Evolutionary conservation across 768 basidiomycete species (phyloP).

Genomic region (Termitomyces sp.): DNA sequence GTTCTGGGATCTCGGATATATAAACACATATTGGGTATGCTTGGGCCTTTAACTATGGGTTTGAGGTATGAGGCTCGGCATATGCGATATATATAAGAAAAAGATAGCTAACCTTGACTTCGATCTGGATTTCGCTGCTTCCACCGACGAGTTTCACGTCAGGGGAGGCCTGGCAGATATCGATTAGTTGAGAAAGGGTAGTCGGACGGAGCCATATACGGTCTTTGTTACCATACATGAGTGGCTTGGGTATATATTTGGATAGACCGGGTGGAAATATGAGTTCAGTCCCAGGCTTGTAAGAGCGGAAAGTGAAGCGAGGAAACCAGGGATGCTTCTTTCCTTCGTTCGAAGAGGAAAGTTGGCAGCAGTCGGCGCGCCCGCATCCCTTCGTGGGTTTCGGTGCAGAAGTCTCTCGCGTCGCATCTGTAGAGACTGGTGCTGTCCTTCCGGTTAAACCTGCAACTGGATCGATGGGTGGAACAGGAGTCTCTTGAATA

Average conservation of each 20-base stretch:
- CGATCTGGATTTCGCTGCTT: slow-evolving; percentile 15
- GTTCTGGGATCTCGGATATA: slow-evolving; percentile 12
- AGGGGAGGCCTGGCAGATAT: slow-evolving; percentile 4
- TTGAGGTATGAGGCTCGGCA: not conserved
- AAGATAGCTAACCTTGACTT: slow-evolving; percentile 9
- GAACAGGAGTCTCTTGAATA: not conserved
- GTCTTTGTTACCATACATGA: slow-evolving; percentile 10
- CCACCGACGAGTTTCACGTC: slow-evolving; percentile 12
- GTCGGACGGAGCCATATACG: slow-evolving; percentile 12
- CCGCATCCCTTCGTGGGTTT: slow-evolving; percentile 5
- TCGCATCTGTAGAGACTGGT: not conserved
- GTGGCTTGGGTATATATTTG: slow-evolving; percentile 7
- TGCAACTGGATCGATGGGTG: not conserved
- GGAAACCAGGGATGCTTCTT: slow-evolving; percentile 13
- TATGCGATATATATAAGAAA: not conserved
- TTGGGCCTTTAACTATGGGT: slow-evolving; percentile 10
- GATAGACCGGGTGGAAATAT: slow-evolving; percentile 12
- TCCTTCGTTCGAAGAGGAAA: slow-evolving; percentile 3
- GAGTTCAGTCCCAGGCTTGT: slow-evolving; percentile 13
- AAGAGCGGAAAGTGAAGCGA: slow-evolving; percentile 14
- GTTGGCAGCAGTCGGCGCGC: slow-evolving; percentile 15
- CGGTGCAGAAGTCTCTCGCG: not conserved
- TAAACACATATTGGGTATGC: slow-evolving; percentile 13
- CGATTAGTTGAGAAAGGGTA: slow-evolving; percentile 10
- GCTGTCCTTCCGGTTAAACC: slow-evolving; percentile 1